A percentile compares a stretch with the other conserved stretches of the same genome.
phyloP scores from a whole-genome alignment of 1,139 yeast genomes.

The Sugiyamaella japonica region DNA sequence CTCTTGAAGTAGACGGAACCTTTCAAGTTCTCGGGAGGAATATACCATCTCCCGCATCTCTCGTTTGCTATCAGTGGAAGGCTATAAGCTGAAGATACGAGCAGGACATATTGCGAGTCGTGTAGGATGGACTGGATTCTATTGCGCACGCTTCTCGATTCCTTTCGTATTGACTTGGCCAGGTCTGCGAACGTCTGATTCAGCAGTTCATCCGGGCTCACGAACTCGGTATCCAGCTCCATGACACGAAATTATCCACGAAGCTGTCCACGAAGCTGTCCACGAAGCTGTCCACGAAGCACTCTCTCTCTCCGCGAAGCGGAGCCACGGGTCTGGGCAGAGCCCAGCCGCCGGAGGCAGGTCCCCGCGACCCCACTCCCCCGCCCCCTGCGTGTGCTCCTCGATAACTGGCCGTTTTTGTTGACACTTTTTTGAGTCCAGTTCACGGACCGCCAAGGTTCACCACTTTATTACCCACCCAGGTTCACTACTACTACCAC shows the following conservation, averaged over 20 bases:
- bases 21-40: constrained; percentile 45
- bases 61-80: constrained; percentile 61
- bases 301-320: no score
- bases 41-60: constrained; percentile 88
- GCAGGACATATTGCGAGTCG: constrained; percentile 53
- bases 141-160: constrained; percentile 58
- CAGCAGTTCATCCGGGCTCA: constrained; percentile 19
- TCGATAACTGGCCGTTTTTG: no score
- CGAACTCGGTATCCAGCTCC: constrained; percentile 1
- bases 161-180: constrained; percentile 46
- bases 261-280: no score
- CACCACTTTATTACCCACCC: neutral
- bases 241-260: neutral
- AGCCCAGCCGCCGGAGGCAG: no score
- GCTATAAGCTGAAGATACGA: constrained; percentile 38
- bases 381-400: no score
- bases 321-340: no score
- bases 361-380: no score
- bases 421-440: no score
- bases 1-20: constrained; percentile 77
- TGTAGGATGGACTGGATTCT: constrained; percentile 67
- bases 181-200: constrained; percentile 26
- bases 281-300: no score
- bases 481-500: neutral
- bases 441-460: no score